phyloP scores from a whole-genome alignment of 2,329 filamentous ascomycete genomes.

The Chaetoscypha palmicola region DNA sequence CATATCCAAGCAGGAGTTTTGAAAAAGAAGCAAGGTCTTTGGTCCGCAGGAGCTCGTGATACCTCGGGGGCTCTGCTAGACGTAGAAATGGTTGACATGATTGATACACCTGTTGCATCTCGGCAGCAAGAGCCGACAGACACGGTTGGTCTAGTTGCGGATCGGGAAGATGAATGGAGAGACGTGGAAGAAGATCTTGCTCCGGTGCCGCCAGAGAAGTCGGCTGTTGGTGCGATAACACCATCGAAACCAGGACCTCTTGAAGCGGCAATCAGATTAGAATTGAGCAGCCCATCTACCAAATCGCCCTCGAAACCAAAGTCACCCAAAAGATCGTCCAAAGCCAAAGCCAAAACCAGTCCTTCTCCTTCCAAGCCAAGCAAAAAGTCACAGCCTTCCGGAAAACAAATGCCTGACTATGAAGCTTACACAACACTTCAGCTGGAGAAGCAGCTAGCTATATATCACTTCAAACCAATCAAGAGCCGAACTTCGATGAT shows the following conservation, averaged over 20 bases:
- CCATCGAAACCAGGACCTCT: constrained; percentile 7
- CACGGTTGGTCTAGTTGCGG: neutral
- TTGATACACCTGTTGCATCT: constrained; percentile 30
- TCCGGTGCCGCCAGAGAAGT: neutral
- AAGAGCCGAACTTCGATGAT: constrained; percentile 65
- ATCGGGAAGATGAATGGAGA: constrained; percentile 19
- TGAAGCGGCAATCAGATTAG: constrained; percentile 15
- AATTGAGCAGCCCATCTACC: constrained; percentile 13
- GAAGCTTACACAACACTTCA: constrained; percentile 55
- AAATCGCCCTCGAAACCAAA: neutral
- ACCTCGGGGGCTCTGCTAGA: constrained; percentile 57
- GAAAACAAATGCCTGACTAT: constrained; percentile 45
- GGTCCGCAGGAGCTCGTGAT: constrained; percentile 65
- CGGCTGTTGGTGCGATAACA: neutral
- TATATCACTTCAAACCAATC: constrained; percentile 66
- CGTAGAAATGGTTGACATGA: constrained; percentile 47
- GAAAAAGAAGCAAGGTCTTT: constrained; percentile 43
- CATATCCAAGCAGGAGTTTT: constrained; percentile 8
- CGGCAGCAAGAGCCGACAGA: neutral
- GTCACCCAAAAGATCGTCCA: constrained; percentile 4
- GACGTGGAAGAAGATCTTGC: constrained; percentile 19
- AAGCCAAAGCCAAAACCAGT: neutral
- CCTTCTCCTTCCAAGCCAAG: constrained; percentile 10
- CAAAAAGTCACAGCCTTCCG: constrained; percentile 3
- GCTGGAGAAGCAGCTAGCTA: constrained; percentile 52